Evolutionary conservation across 768 basidiomycete species (phyloP).

Genomic region (Fomitopsis pulvina): DNA sequence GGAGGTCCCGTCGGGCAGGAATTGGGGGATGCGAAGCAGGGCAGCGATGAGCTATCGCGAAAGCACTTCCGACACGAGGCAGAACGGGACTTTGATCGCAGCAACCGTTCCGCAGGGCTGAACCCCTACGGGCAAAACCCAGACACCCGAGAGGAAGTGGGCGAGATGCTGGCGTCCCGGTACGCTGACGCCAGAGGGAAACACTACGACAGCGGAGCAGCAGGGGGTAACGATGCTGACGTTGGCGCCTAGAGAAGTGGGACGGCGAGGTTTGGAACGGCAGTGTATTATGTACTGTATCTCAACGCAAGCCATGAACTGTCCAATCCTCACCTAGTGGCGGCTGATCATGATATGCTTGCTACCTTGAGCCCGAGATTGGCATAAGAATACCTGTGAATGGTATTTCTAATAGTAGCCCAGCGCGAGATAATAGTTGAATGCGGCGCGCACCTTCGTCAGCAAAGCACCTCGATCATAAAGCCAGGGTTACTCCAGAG

Average conservation of each 20-base stretch:
- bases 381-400: too few species aligned
- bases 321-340: too few species aligned
- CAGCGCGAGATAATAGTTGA: too few species aligned
- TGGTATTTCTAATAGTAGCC: too few species aligned
- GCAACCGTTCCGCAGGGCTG: constrained; percentile 7
- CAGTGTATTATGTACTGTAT: too few species aligned
- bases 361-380: too few species aligned
- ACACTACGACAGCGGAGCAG: constrained; percentile 17
- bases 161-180: constrained; percentile 14
- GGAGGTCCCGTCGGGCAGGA: constrained; percentile 17
- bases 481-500: too few species aligned
- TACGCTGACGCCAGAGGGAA: constrained; percentile 14
- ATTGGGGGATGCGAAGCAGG: constrained; percentile 23
- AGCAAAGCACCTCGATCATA: too few species aligned
- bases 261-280: too few species aligned
- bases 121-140: constrained; percentile 20
- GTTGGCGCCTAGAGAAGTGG: constrained; percentile 6
- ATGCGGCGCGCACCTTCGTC: too few species aligned
- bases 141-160: constrained; percentile 14
- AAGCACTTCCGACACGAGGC: constrained; percentile 18
- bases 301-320: too few species aligned
- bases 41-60: constrained; percentile 16
- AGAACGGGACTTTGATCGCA: constrained; percentile 15
- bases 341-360: too few species aligned
- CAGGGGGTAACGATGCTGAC: constrained; percentile 12